These are phyloP conservation scores for Yarrowia bubula DNA, from an alignment of 805 yeast genomes.

Conservation along the genomic window DNA sequence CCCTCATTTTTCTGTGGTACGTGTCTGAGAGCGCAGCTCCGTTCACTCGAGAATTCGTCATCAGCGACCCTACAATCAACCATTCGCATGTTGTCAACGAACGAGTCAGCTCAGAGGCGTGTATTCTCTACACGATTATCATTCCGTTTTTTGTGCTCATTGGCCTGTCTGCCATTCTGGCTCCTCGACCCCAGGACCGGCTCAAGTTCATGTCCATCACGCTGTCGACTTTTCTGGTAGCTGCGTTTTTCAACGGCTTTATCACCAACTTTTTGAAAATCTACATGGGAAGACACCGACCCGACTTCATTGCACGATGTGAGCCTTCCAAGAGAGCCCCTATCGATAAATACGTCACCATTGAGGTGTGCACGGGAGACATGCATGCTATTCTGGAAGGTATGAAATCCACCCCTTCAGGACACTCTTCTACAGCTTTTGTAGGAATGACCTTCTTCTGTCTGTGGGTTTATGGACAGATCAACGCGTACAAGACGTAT, in stretches of 20 bases:
- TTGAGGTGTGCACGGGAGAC: conserved; percentile 41
- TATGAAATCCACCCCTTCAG: conserved; percentile 57
- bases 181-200: conserved; percentile 29
- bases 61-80: conserved; percentile 26
- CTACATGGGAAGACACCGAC: conserved; percentile 86
- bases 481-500: conserved; percentile 18
- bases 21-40: conserved; percentile 12
- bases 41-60: conserved; percentile 20
- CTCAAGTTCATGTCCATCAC: conserved; percentile 49
- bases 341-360: conserved; percentile 36
- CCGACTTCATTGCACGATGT: conserved; percentile 88
- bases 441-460: conserved; percentile 49
- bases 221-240: conserved; percentile 17
- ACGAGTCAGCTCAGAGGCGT: conserved; percentile 7
- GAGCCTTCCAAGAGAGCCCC: conserved; percentile 62
- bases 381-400: conserved; percentile 46
- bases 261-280: conserved; percentile 74
- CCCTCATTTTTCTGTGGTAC: conserved; percentile 13
- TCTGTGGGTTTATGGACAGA: conserved; percentile 50
- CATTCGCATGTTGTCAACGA: conserved; percentile 8
- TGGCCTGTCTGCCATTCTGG: conserved; percentile 36
- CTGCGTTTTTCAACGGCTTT: conserved; percentile 48
- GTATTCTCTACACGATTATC: conserved; percentile 18
- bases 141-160: conserved; percentile 24
- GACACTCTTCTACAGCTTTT: conserved; percentile 56